Conservation (phyloP, 2,329 filamentous ascomycete species). For the Verticillium longisporum region DNA sequence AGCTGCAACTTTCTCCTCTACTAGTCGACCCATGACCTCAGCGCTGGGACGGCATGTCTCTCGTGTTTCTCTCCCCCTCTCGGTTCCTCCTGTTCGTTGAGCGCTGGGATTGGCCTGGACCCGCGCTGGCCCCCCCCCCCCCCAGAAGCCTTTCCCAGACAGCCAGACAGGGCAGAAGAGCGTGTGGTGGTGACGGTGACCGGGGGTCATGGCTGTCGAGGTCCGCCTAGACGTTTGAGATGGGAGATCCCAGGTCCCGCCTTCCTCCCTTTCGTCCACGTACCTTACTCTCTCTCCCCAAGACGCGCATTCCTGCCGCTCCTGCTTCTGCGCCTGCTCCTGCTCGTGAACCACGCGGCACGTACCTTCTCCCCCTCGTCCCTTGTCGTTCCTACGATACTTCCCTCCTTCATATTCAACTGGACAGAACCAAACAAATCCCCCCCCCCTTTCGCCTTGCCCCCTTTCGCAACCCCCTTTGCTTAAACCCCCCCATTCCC, state of each 20-base stretch:
- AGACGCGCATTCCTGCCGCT: neutral
- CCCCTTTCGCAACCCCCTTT: neutral
- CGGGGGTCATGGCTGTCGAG: neutral
- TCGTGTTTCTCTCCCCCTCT: no score
- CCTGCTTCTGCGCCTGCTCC: no score
- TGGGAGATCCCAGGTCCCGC: neutral
- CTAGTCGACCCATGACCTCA: neutral
- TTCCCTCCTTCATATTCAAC: neutral
- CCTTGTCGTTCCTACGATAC: neutral
- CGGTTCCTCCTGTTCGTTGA: neutral
- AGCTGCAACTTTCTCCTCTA: neutral
- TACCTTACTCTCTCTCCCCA: neutral
- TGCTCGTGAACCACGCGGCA: neutral
- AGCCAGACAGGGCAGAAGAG: neutral
- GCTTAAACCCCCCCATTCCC: neutral
- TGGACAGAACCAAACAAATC: neutral
- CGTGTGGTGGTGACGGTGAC: neutral
- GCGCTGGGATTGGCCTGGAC: neutral
- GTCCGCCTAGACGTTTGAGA: neutral
- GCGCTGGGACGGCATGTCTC: neutral
- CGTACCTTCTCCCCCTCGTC: neutral
- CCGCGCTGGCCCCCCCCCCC: neutral
- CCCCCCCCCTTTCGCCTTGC: neutral
- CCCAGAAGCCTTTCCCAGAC: neutral
- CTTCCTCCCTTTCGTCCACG: neutral